Conservation (phyloP, 257 asterid genomes). For the Thymus mandschuricus region DNA sequence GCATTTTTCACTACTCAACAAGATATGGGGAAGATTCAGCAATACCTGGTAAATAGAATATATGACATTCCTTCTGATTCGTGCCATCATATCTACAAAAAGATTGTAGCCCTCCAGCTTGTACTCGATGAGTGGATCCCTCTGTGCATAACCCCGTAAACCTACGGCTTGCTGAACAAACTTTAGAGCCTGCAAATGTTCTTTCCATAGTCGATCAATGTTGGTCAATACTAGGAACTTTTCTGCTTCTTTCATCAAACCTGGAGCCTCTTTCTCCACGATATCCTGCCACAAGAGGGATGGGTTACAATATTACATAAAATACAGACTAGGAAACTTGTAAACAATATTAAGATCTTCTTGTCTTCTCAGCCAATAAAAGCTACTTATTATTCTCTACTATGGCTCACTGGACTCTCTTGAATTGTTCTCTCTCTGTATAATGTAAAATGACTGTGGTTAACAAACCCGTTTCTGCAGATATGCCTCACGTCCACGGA, state of each 20-base stretch:
- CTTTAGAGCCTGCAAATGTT: constrained; percentile 97
- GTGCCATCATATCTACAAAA: constrained; percentile 99
- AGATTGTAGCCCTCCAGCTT: constrained; percentile 99
- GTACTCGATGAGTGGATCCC: constrained; percentile 97
- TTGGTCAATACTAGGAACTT: constrained; percentile 89
- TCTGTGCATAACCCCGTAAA: constrained; percentile 96
- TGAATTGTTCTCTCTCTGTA: constrained; percentile 9
- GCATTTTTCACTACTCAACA: too few species aligned
- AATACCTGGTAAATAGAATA: constrained; percentile 94
- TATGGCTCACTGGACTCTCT: neutral
- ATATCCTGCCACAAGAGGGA: constrained; percentile 54
- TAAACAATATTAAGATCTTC: constrained; percentile 1
- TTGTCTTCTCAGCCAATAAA: neutral
- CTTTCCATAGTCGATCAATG: constrained; percentile 97
- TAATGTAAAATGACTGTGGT: constrained; percentile 23
- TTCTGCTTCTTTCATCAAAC: constrained; percentile 97
- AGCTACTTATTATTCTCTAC: neutral
- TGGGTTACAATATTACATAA: constrained; percentile 17
- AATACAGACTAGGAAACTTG: constrained; percentile 8
- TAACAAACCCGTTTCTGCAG: constrained; percentile 79
- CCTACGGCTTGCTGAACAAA: constrained; percentile 99
- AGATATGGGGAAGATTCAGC: neutral
- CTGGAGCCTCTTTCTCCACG: constrained; percentile 95
- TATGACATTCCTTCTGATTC: constrained; percentile 91
- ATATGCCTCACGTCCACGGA: constrained; percentile 83